Evolutionary conservation across 805 yeast species (phyloP), one percentile per base, ranked within the genome.

Genomic region (Zygoascus biomembranicola): DNA sequence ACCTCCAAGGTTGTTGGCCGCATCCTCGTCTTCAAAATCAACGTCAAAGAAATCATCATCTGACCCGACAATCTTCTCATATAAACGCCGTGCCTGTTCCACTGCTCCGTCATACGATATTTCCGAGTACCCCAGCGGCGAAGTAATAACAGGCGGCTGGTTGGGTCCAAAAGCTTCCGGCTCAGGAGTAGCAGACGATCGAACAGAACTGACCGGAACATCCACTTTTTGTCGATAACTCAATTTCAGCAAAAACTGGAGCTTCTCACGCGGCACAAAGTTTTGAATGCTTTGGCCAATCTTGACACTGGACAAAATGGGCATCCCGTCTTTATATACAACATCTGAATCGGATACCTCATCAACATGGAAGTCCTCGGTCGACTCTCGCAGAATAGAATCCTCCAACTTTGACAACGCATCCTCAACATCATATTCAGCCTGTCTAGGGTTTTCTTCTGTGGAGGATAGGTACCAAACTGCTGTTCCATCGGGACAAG

Each of bases 21-120:
- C 74, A 45, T 87, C 96, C 19, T 90, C 97, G 67, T 92, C 98
- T 69, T 92, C 97, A 65, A 92, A 92, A 69, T 92, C 98, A 43
- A 92, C 87, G 67, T 89, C 96, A 66, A 92, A 92, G 72, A 94
- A 94, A 69, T 92, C 98, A 62, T 92, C 97, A 66, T 87, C 94
- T 1, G 95, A 80, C 9, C 98, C 98, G 10, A 94, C 95, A 57
- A 92, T 83, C 53, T 77, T 75, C 56, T 80, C 82, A 67, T 88
- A 92, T 43, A 92, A 66, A 19, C 79, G 72, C 65, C 82, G 85
- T 6, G 90, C 89, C 56, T 89, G 94, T 1, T 90, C 82, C 18
- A 92, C 80, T 3, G 87, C 79, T 32, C 97, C 98, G 66, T 92
- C 97, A 67, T 90, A 92, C 41, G 96, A 85, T 32, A 94, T 77